Evolutionary conservation across 345 rosid species (phyloP).

Genomic region (Microthlaspi erraticum): DNA sequence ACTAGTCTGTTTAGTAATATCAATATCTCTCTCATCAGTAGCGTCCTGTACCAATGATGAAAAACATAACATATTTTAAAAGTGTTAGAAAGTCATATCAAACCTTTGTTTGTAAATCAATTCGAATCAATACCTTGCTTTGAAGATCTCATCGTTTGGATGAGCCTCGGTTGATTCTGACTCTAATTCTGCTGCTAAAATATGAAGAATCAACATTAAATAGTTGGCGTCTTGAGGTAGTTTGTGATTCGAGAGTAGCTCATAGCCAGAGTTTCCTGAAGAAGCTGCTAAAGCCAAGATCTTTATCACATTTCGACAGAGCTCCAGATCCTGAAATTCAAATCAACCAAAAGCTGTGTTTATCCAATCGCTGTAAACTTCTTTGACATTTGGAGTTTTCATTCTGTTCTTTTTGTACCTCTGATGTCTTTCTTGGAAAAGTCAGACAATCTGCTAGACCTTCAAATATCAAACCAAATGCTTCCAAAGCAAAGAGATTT

Average conservation of each 20-base stretch:
- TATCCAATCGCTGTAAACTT: conserved; percentile 6
- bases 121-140: conserved; percentile 60
- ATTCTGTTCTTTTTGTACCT: conserved; percentile 19
- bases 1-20: conserved; percentile 84
- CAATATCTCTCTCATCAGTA: conserved; percentile 74
- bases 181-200: conserved; percentile 66
- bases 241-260: conserved; percentile 59
- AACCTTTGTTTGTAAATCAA: neutral
- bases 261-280: conserved; percentile 75
- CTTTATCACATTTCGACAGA: conserved; percentile 63
- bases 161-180: conserved; percentile 49
- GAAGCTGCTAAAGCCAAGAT: conserved; percentile 76
- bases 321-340: conserved; percentile 72
- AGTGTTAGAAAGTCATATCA: neutral
- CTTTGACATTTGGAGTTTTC: conserved; percentile 6
- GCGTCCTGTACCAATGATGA: conserved; percentile 51
- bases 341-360: conserved; percentile 21
- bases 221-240: conserved; percentile 60
- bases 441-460: conserved; percentile 77
- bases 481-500: conserved; percentile 34
- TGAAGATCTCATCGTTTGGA: conserved; percentile 52
- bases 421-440: conserved; percentile 52
- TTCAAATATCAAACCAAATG: conserved; percentile 54
- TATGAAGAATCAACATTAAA: conserved; percentile 72
- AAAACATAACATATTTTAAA: neutral